Conservation (phyloP, 257 asterid species). For the Penstemon davidsonii region DNA sequence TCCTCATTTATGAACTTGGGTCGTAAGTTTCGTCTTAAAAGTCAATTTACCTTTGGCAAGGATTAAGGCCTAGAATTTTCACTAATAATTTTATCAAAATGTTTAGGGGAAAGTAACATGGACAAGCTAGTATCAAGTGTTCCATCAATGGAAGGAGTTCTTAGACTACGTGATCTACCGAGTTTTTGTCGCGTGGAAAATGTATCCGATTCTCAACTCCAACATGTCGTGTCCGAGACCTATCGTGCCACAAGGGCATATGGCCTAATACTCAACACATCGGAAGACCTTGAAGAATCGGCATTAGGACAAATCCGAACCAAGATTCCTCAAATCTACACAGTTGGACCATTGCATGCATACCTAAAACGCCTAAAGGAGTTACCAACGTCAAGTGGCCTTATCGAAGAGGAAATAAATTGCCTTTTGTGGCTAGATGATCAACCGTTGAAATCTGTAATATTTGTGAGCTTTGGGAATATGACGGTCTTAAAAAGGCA, state of each 20-base stretch:
- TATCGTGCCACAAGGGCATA: conserved; percentile 26
- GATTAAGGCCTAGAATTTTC: no score
- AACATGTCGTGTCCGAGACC: conserved; percentile 21
- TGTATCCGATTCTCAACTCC: conserved; percentile 8
- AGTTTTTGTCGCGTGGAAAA: conserved; percentile 29
- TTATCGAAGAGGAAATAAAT: conserved; percentile 27
- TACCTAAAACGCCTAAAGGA: conserved; percentile 20
- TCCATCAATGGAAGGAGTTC: conserved; percentile 26
- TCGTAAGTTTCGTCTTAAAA: no score
- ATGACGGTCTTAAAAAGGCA: conserved; percentile 19
- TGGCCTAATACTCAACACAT: conserved; percentile 38
- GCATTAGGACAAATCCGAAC: conserved; percentile 30
- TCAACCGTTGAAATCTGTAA: conserved; percentile 33
- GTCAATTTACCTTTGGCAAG: no score
- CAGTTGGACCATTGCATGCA: conserved; percentile 38
- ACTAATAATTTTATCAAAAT: background rate
- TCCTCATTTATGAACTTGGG: no score
- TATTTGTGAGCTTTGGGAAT: conserved; percentile 39
- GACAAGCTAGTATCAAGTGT: conserved; percentile 23
- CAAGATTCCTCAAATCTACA: conserved; percentile 26
- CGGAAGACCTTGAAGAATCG: conserved; percentile 37
- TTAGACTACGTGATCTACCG: conserved; percentile 35
- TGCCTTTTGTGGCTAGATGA: conserved; percentile 36
- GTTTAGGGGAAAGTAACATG: conserved; percentile 31
- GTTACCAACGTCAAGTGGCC: background rate